These are phyloP conservation scores for Phanerodontia chrysosporium DNA, from an alignment of 768 basidiomycete genomes.

Conservation along the genomic window DNA sequence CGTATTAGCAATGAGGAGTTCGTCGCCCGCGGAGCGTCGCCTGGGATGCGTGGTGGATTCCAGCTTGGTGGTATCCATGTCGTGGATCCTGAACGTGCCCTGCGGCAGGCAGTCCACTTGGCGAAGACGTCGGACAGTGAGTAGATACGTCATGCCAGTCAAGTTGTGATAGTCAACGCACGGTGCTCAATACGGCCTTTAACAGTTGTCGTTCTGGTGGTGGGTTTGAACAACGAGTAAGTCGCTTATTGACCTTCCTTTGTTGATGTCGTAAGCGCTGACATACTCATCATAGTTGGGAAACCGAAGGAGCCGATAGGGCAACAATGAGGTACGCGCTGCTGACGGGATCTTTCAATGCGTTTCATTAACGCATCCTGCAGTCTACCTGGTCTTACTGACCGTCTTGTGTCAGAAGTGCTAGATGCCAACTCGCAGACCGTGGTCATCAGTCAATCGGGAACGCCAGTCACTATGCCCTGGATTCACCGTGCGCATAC, in stretches of 20 bases:
- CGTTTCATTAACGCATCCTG: constrained; percentile 28
- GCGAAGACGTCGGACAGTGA: constrained; percentile 39
- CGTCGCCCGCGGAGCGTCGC: constrained; percentile 26
- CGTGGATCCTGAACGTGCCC: constrained; percentile 31
- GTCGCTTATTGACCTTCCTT: too few species aligned
- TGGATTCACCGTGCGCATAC: constrained; percentile 41
- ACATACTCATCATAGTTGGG: constrained; percentile 30
- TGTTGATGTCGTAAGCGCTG: constrained; percentile 16
- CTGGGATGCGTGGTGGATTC: constrained; percentile 20
- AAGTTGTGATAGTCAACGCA: too few species aligned
- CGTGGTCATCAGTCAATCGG: constrained; percentile 54
- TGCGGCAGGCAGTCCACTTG: constrained; percentile 29
- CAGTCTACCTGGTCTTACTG: constrained; percentile 48
- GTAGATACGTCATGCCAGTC: constrained; percentile 6
- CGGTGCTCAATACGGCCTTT: too few species aligned
- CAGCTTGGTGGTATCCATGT: constrained; percentile 11
- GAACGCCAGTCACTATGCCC: constrained; percentile 50
- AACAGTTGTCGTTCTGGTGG: constrained; percentile 42
- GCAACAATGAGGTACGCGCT: constrained; percentile 35
- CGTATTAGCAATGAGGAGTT: constrained; percentile 22
- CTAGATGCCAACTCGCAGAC: constrained; percentile 50
- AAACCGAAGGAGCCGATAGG: constrained; percentile 60
- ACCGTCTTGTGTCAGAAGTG: constrained; percentile 45
- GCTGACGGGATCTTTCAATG: constrained; percentile 12
- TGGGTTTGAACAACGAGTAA: constrained; percentile 54